Evolutionary conservation across 495 filamentous ascomycete genomes (phyloP).

Genomic region (Barbatosphaeria neglecta): DNA sequence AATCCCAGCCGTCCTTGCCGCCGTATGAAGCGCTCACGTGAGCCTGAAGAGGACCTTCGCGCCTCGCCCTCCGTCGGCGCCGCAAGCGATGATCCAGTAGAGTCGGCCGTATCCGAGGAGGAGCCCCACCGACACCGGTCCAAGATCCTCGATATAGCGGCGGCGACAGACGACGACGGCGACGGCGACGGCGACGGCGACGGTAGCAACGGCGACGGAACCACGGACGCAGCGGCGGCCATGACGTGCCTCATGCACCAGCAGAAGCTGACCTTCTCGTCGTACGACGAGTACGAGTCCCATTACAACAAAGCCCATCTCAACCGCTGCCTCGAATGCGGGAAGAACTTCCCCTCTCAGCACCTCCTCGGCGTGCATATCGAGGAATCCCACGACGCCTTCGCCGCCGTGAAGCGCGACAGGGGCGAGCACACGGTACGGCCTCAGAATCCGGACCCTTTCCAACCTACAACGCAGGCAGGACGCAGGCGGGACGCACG

Average conservation of each 20-base stretch:
- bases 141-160: conserved; percentile 34
- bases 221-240: conserved; percentile 7
- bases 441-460: not conserved
- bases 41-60: conserved; percentile 29
- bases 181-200: too few species aligned
- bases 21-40: conserved; percentile 43
- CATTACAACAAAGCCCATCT: conserved; percentile 75
- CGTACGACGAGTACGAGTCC: conserved; percentile 73
- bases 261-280: conserved; percentile 53
- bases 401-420: conserved; percentile 57
- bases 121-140: conserved; percentile 16
- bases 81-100: not conserved
- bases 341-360: conserved; percentile 63
- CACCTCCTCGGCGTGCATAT: conserved; percentile 75
- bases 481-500: too few species aligned
- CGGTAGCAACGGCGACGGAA: too few species aligned
- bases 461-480: not conserved
- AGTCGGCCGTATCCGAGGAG: conserved; percentile 2
- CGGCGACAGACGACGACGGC: conserved; percentile 18
- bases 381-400: conserved; percentile 80
- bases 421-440: conserved; percentile 75
- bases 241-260: conserved; percentile 70
- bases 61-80: conserved; percentile 1
- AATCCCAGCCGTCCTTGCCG: not conserved
- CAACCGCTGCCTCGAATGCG: conserved; percentile 75